Evolutionary conservation across 371 early-diverging fungal genomes (phyloP).

Genomic region (Amoeboaphelidium protococcarum): DNA sequence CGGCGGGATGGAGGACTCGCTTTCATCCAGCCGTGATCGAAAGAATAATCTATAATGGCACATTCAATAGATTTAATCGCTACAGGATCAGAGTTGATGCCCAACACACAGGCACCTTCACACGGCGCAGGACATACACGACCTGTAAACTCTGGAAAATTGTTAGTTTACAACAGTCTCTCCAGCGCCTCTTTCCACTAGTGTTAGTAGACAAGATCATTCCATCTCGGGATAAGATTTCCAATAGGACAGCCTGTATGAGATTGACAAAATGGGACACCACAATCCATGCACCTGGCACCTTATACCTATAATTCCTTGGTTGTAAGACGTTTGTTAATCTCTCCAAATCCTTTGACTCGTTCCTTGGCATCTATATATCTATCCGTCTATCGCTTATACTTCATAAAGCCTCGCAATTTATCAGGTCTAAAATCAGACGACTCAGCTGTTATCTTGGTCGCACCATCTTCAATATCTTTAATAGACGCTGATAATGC

Average conservation of each 20-base stretch:
- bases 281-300: conserved; percentile 81
- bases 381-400: conserved; percentile 51
- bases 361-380: conserved; percentile 64
- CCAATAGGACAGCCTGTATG: conserved; percentile 86
- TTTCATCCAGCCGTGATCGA: conserved; percentile 79
- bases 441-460: conserved; percentile 11
- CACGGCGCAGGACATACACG: conserved; percentile 86
- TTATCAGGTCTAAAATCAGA: conserved; percentile 11
- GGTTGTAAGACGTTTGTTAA: conserved; percentile 49
- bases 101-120: conserved; percentile 69
- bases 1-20: conserved; percentile 47
- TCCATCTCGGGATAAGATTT: conserved; percentile 95
- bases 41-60: conserved; percentile 82
- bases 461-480: conserved; percentile 71
- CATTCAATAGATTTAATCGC: conserved; percentile 87
- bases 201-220: conserved; percentile 73
- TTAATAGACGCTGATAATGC: background rate
- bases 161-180: conserved; percentile 80
- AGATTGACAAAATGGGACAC: conserved; percentile 89
- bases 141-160: conserved; percentile 64
- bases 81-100: conserved; percentile 73
- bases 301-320: conserved; percentile 67
- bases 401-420: conserved; percentile 79
- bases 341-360: conserved; percentile 69
- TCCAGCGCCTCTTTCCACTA: conserved; percentile 82